phyloP scores from a whole-genome alignment of 2,329 filamentous ascomycete genomes.

The Microsporum ferrugineum region DNA sequence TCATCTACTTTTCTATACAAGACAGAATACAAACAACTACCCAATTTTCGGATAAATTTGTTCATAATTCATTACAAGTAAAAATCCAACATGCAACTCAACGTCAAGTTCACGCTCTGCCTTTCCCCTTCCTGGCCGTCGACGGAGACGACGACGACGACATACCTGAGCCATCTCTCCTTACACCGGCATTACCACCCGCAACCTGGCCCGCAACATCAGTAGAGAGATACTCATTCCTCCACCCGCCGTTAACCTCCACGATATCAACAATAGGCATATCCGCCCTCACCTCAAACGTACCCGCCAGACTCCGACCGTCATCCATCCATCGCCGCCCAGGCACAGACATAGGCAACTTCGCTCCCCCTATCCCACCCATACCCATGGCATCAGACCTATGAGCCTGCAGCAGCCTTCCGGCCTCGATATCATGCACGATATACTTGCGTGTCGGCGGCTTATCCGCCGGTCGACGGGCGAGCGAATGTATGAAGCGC shows the following conservation, averaged over 20 bases:
- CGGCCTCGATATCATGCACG: neutral
- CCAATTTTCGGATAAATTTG: neutral
- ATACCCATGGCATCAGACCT: neutral
- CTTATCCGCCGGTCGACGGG: slow-evolving; percentile 13
- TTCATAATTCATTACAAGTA: neutral
- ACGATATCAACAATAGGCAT: slow-evolving; percentile 13
- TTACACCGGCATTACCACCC: neutral
- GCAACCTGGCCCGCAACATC: neutral
- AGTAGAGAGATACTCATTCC: neutral
- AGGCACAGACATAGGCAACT: neutral
- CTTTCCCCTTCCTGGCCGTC: neutral
- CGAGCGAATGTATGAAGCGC: slow-evolving; percentile 26
- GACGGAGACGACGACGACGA: neutral
- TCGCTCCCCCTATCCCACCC: neutral
- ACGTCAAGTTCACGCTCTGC: neutral
- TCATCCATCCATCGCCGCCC: neutral
- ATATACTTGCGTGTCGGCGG: neutral
- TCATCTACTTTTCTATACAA: neutral
- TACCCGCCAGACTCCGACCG: neutral
- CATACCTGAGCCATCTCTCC: neutral
- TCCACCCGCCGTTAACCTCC: slow-evolving; percentile 14
- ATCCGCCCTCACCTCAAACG: neutral
- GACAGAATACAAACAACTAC: neutral
- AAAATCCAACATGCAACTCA: neutral
- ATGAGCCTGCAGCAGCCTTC: neutral